Base-by-base conservation (phyloP, 1,284 basidiomycete species). In the Ustilago cynodontis region DNA sequence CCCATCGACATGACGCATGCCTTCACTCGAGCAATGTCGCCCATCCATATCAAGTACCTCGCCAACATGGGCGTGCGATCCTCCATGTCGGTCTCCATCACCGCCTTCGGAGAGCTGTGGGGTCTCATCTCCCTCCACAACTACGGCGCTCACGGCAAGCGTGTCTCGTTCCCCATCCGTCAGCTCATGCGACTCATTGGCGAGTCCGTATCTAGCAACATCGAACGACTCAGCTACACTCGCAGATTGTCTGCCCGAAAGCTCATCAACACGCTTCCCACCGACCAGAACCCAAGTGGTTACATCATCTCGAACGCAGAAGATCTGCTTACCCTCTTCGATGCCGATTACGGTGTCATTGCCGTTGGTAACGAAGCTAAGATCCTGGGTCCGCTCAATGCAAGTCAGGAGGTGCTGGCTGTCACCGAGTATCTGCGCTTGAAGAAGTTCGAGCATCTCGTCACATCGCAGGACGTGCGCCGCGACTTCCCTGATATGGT, bases 1-100 rank as follows among this genome's bases (percentile, higher is more conserved):
- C 93, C 93, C 1, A 87, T 95, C 71, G 91, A 95, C 84, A 94
- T 95, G 93, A 94, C 93, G 0, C 92, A 94, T 85, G 93, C 91
- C 70, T 93, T 92, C 82, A 88, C 95, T 14, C 90, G 93, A 18
- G 93, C 93, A 1, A 95, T 95, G 93, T 93, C 92, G 80, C 94
- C 93, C 2, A 94, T 95, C 62, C 93, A 95, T 84, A 87, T 94
- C 79, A 92, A 93, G 87, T 95, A 85, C 60, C 79, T 86, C 29
- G 85, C 72, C 56, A 86, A 86, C 75, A 86, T 86, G 86, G 84
- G 85, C 29, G 86, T 86, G 1, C 73, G 82, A 26, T 81, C 83
- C 20, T 81, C 80, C 58, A 84, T 85, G 76, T 82, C 79, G 11
- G 80, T 84, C 90, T 94, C 93, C 9, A 93, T 95, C 80, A 90